Base-by-base conservation (phyloP, 208 protist genomes). In the Trypanosoma cruzi region DNA sequence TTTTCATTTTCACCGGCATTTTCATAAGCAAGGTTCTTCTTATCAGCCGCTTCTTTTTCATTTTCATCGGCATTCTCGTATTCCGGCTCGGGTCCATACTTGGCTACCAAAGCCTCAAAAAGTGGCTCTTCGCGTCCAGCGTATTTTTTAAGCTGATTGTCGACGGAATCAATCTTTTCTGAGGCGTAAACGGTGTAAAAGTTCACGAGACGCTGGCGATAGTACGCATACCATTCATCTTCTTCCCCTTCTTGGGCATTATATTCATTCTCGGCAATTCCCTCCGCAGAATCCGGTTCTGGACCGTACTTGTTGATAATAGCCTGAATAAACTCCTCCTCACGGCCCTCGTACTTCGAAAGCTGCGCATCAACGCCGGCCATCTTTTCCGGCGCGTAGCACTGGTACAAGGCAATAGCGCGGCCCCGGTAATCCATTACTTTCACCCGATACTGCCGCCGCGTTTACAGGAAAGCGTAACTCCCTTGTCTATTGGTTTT, bases 241-340 rank as follows among this genome's bases (percentile, higher is more conserved):
- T 42, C 11, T 18, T 42, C 18, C 49, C 20, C 18, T 18, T 61
- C 34, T 28, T n/a, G 18, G 34, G 13, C 36, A 6, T 13, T 62
- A 14, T 50, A 42, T 3, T 56, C 32, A 13, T 67, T 44, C 18
- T 28, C 29, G 2, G 16, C 32, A 22, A 46, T 37, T 7, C 14
- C 34, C 4, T 56, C 34, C 18, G 4, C 36, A 61, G 50, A n/a
- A 11, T 4, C 11, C 18, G 75, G 75, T 31, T 80, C 73, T 0
- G 81, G 77, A 24, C 71, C 81, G 69, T 78, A 81, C 60, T 74
- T 75, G 13, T 54, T 48, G 22, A 81, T 50, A 6, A 87, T 58
- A 2, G 55, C 53, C n/a, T 26, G 22, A 28, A 87, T 28, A 34
- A 76, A 60, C 0, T 53, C 57, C 24, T 71, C 64, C 55, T 81